A percentile compares a stretch with the other conserved stretches of the same genome.
Conservation (phyloP, 345 rosid genomes). For the Boechera retrofracta region DNA sequence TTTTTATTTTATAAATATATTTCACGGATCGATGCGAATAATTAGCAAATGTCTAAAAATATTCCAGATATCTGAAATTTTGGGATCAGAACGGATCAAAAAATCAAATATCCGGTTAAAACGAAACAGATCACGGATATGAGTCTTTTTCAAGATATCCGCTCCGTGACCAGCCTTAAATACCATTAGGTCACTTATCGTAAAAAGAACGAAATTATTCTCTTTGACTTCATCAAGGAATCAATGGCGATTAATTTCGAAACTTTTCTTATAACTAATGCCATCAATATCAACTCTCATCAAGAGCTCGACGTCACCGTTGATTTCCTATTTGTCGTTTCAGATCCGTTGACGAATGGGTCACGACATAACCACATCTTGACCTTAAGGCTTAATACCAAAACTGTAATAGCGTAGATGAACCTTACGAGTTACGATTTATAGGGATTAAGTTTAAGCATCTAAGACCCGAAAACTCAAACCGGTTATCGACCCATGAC, state of each 20-base stretch:
- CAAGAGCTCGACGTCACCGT: background rate
- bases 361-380: background rate
- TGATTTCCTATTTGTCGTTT: conserved; percentile 1
- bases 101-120: too few species aligned
- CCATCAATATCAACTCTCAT: background rate
- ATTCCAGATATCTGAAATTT: too few species aligned
- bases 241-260: background rate
- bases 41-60: too few species aligned
- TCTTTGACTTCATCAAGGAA: background rate
- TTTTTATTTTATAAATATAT: too few species aligned
- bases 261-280: background rate
- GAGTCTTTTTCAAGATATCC: too few species aligned
- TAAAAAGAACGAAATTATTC: background rate
- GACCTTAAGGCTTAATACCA: background rate
- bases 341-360: background rate
- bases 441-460: background rate
- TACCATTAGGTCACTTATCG: too few species aligned
- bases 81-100: too few species aligned
- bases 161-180: too few species aligned
- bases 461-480: background rate
- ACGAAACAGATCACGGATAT: too few species aligned
- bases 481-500: conserved; percentile 1
- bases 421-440: background rate
- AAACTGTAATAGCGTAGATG: background rate
- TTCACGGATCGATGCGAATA: too few species aligned